Evolutionary conservation across 106 monocot genomes (phyloP).

Genomic region (Allium cepa): DNA sequence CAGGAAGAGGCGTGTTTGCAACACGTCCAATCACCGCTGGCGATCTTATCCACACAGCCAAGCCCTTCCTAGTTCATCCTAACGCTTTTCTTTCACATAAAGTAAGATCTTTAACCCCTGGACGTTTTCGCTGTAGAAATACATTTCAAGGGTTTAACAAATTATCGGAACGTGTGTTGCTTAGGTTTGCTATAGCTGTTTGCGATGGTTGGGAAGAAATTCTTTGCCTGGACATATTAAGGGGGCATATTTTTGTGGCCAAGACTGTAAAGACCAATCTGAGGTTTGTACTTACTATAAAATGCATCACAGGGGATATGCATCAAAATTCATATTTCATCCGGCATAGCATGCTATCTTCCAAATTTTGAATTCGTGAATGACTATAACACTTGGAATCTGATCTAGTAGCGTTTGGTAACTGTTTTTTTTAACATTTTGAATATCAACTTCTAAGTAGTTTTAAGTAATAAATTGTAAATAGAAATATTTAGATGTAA

Average conservation of each 20-base stretch:
- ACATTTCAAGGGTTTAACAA: too few relatives aligned
- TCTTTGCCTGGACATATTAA: background rate
- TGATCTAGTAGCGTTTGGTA: too few relatives aligned
- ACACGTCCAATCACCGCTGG: slow-evolving; percentile 45
- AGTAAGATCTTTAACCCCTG: slow-evolving; percentile 13
- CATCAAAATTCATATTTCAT: too few relatives aligned
- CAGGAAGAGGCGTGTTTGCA: slow-evolving; percentile 83
- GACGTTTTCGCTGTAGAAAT: too few relatives aligned
- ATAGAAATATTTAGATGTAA: too few relatives aligned
- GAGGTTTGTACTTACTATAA: slow-evolving; percentile 29
- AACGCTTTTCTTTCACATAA: slow-evolving; percentile 29
- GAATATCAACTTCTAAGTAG: too few relatives aligned
- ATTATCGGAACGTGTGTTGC: background rate
- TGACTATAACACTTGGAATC: too few relatives aligned
- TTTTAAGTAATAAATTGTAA: too few relatives aligned
- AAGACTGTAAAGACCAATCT: slow-evolving; percentile 44
- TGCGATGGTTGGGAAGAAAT: slow-evolving; percentile 38
- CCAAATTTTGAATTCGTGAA: too few relatives aligned
- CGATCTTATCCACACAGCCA: slow-evolving; percentile 85
- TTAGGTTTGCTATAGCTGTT: slow-evolving; percentile 83
- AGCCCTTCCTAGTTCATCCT: slow-evolving; percentile 66
- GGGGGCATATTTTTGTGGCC: slow-evolving; percentile 54
- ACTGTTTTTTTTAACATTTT: too few relatives aligned
- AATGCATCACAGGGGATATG: too few relatives aligned
- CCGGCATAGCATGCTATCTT: too few relatives aligned